phyloP scores from a whole-genome alignment of 2,329 filamentous ascomycete genomes.

The Graphiopsis chlorocephala region DNA sequence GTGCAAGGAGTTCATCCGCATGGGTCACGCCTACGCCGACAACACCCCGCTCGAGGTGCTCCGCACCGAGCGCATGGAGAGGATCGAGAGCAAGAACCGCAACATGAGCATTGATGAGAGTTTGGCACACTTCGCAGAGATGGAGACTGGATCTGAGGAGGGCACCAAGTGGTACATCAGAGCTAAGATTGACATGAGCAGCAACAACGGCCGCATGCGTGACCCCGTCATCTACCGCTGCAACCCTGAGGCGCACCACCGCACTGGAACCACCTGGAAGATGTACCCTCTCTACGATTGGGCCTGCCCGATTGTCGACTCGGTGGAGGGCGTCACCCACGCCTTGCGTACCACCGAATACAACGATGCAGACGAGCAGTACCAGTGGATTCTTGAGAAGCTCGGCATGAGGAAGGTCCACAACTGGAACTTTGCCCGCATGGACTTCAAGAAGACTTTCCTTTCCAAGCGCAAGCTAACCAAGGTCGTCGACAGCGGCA shows the following conservation, averaged over 20 bases:
- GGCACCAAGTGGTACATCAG: slow-evolving; percentile 87
- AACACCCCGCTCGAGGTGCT: slow-evolving; percentile 89
- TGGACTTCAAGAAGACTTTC: slow-evolving; percentile 81
- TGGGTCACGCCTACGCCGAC: slow-evolving; percentile 88
- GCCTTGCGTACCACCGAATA: slow-evolving; percentile 83
- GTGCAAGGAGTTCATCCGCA: slow-evolving; percentile 78
- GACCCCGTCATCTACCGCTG: slow-evolving; percentile 98
- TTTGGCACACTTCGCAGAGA: slow-evolving; percentile 82
- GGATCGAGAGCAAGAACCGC: slow-evolving; percentile 76
- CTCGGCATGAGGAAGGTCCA: slow-evolving; percentile 72
- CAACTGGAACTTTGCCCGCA: slow-evolving; percentile 80
- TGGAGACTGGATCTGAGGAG: slow-evolving; percentile 80
- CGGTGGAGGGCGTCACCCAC: slow-evolving; percentile 77
- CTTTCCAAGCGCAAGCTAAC: slow-evolving; percentile 84
- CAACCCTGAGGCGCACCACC: slow-evolving; percentile 71
- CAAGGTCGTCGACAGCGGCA: slow-evolving; percentile 73
- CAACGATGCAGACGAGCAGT: slow-evolving; percentile 81
- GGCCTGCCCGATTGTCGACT: slow-evolving; percentile 78
- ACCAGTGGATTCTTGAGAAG: slow-evolving; percentile 79
- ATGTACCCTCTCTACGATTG: slow-evolving; percentile 88
- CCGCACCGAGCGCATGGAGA: slow-evolving; percentile 78
- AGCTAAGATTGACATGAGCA: slow-evolving; percentile 87
- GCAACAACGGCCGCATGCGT: slow-evolving; percentile 91
- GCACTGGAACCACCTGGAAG: slow-evolving; percentile 77
- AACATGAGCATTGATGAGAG: slow-evolving; percentile 79